Evolutionary conservation across 2,329 filamentous ascomycete genomes (phyloP), one percentile per base, ranked within the genome.

Genomic region (Achaetomium macrosporum): DNA sequence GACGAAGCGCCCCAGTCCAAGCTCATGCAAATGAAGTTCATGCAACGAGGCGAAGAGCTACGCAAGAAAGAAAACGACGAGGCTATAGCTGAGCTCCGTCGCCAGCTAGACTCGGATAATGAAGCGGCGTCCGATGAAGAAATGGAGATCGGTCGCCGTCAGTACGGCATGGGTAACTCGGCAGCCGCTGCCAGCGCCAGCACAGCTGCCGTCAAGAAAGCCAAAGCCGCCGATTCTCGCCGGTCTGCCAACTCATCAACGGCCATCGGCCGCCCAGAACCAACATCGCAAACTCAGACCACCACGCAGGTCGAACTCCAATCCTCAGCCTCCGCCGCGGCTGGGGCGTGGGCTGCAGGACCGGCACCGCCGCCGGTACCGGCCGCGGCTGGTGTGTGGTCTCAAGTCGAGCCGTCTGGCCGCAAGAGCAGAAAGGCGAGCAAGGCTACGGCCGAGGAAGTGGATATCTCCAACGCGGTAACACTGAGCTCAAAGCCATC

Each of bases 11-110:
- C 80, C 0, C 76, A 79, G 60, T 84, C 85, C 13, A 85, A 82
- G 61, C 73, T 99, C 7, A 83, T 88, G 69, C 79, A 81, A 47
- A 90, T 99, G 85, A 88, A 89, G 56, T 99, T 99, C 67, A 97
- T 99, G 93, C 83, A 86, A 63, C 90, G 86, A 60, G 89, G 90
- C 1, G 91, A 96, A 64, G 87, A 85, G 29, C 77, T 83, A 36
- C 83, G 83, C 63, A 90, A 85, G 68, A 82, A 85, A 57, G 80
- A 83, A 53, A 96, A 97, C 61, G 88, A 96, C 62, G 86, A 88
- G 51, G 81, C 89, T 52, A 73, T 89, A 12, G 77, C 76, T 40
- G 76, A 83, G 60, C 81, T 96, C 45, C 79, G 84, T 45, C 81
- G 82, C 51, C 87, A 92, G 44, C 74, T 96, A 40, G 83, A 84